phyloP scores from a whole-genome alignment of 306 rosid genomes.

The Casuarina glauca region DNA sequence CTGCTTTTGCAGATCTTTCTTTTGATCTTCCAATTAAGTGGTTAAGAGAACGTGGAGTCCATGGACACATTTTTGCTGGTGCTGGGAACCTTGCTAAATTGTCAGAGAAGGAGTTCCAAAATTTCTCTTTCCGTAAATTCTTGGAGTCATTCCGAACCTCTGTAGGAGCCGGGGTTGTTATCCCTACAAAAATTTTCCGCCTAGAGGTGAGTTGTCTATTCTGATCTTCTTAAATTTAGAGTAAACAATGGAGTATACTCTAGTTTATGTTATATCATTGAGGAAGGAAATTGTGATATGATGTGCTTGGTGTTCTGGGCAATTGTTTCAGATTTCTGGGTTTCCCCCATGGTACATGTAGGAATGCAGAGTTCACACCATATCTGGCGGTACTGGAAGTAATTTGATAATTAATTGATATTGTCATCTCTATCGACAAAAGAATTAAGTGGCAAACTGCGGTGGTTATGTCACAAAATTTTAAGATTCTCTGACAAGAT shows the following conservation, averaged over 20 bases:
- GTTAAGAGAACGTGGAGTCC: constrained; percentile 89
- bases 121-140: constrained; percentile 64
- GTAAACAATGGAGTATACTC: background rate
- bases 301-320: constrained; percentile 12
- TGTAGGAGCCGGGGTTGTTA: constrained; percentile 84
- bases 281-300: constrained; percentile 4
- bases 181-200: constrained; percentile 85
- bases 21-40: constrained; percentile 83
- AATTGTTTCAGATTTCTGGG: background rate
- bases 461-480: background rate
- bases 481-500: background rate
- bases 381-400: background rate
- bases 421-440: background rate
- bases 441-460: background rate
- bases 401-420: background rate
- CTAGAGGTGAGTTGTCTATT: constrained; percentile 70
- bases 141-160: constrained; percentile 76
- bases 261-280: constrained; percentile 9
- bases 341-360: constrained; percentile 7
- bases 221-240: constrained; percentile 14
- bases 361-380: background rate
- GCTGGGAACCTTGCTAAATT: constrained; percentile 82
- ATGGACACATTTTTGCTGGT: constrained; percentile 93
- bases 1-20: constrained; percentile 91
- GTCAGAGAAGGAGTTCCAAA: constrained; percentile 71